Evolutionary conservation across 1,284 basidiomycete genomes (phyloP).

Genomic region (Cyathus olla): DNA sequence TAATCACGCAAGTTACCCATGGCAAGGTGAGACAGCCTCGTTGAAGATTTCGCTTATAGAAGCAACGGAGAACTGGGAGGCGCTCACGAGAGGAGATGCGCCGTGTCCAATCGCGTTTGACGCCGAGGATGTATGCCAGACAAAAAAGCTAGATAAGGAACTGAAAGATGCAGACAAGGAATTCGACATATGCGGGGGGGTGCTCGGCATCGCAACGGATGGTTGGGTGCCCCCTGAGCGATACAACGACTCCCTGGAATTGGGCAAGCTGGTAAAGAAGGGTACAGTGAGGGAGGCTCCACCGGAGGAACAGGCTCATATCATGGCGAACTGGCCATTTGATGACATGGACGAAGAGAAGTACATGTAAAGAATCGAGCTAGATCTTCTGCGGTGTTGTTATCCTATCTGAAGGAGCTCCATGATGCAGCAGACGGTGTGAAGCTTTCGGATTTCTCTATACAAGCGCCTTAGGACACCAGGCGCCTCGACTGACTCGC

Average conservation of each 20-base stretch:
- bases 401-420: too few species aligned
- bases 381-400: too few species aligned
- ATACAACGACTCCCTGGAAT: neutral
- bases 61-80: conserved; percentile 50
- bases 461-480: too few species aligned
- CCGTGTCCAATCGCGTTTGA: conserved; percentile 61
- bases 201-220: neutral
- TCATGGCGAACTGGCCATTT: neutral
- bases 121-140: conserved; percentile 52
- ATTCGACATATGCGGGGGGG: neutral
- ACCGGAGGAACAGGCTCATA: neutral
- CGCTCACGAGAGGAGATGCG: conserved; percentile 45
- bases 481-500: too few species aligned
- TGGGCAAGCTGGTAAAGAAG: neutral
- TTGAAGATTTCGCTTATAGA: conserved; percentile 54
- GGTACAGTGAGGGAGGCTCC: neutral
- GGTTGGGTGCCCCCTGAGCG: neutral
- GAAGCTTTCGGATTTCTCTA: too few species aligned
- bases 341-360: neutral
- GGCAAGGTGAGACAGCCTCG: conserved; percentile 58
- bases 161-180: neutral
- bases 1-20: conserved; percentile 49
- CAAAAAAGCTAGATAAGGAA: conserved; percentile 24
- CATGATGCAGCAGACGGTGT: too few species aligned
- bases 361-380: neutral